These are phyloP conservation scores for Pisolithus marmoratus DNA, from an alignment of 768 basidiomycete species.

Conservation along the genomic window DNA sequence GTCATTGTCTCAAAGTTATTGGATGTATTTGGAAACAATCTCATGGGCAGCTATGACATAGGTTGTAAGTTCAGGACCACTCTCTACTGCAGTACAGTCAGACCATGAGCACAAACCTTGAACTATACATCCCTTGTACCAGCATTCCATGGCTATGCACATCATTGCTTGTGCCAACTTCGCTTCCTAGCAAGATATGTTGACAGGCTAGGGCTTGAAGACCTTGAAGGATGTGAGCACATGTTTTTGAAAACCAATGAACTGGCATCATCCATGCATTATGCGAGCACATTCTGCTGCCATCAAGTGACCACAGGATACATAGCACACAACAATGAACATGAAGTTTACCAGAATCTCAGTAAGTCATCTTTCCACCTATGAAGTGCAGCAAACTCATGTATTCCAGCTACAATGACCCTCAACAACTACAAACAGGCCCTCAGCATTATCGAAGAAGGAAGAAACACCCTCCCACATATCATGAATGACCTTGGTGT, in stretches of 20 bases:
- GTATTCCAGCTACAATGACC: too few relatives aligned
- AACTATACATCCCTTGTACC: slow-evolving; percentile 5
- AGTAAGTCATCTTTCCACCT: neutral
- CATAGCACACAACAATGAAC: too few relatives aligned
- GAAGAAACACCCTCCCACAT: too few relatives aligned
- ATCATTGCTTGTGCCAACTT: slow-evolving; percentile 17
- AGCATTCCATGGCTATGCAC: slow-evolving; percentile 20
- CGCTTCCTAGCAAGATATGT: slow-evolving; percentile 10
- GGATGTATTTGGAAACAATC: neutral
- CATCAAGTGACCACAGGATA: too few relatives aligned
- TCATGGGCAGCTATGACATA: slow-evolving; percentile 17
- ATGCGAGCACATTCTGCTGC: neutral
- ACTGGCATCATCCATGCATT: neutral
- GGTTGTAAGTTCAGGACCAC: slow-evolving; percentile 16
- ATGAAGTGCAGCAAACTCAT: neutral
- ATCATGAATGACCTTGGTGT: too few relatives aligned
- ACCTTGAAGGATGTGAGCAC: slow-evolving; percentile 15
- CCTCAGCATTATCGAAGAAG: too few relatives aligned
- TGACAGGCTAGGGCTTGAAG: slow-evolving; percentile 13
- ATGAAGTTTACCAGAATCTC: too few relatives aligned
- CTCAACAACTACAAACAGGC: too few relatives aligned
- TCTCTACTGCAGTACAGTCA: slow-evolving; percentile 6
- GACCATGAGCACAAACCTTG: neutral
- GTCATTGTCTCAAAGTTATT: slow-evolving; percentile 8
- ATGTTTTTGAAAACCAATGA: slow-evolving; percentile 10